Percentiles rank a stretch among this genome's conserved stretches.
These are phyloP conservation scores for Trametes elegans DNA, from an alignment of 768 basidiomycete species.

Conservation along the genomic window DNA sequence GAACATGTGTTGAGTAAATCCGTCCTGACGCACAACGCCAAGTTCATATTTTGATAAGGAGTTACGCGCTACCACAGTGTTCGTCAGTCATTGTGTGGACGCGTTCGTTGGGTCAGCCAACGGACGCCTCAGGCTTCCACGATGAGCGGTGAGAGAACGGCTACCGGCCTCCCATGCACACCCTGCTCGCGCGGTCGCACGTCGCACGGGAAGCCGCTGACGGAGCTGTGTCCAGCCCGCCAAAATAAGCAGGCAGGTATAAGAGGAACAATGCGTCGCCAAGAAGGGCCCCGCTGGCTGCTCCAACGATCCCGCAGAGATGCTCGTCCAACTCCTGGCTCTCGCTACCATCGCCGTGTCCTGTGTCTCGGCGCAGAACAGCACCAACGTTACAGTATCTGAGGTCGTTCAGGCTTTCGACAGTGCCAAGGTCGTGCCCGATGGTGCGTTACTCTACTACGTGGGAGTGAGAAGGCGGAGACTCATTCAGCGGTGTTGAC, in stretches of 20 bases:
- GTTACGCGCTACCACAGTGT: too few relatives aligned
- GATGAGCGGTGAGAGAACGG: neutral
- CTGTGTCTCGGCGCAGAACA: constrained; percentile 9
- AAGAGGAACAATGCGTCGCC: neutral
- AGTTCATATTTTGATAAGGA: too few relatives aligned
- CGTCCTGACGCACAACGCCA: too few relatives aligned
- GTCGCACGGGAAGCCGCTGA: constrained; percentile 10
- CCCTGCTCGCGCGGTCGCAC: neutral
- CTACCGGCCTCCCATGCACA: constrained; percentile 11
- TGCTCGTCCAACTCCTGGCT: constrained; percentile 1
- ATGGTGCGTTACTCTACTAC: constrained; percentile 12
- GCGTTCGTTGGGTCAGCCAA: too few relatives aligned
- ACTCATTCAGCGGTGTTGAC: neutral
- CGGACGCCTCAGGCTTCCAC: neutral
- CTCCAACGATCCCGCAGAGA: neutral
- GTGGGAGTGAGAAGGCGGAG: neutral
- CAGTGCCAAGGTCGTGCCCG: constrained; percentile 13
- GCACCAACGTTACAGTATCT: constrained; percentile 5
- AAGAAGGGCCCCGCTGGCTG: neutral
- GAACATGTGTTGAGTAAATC: too few relatives aligned
- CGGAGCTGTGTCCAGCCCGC: neutral
- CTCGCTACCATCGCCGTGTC: constrained; percentile 2
- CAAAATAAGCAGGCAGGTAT: constrained; percentile 8
- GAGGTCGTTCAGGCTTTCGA: constrained; percentile 16
- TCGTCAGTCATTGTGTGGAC: too few relatives aligned